Evolutionary conservation across 768 basidiomycete genomes (phyloP).

Genomic region (Dictyophora rubrovolvata): DNA sequence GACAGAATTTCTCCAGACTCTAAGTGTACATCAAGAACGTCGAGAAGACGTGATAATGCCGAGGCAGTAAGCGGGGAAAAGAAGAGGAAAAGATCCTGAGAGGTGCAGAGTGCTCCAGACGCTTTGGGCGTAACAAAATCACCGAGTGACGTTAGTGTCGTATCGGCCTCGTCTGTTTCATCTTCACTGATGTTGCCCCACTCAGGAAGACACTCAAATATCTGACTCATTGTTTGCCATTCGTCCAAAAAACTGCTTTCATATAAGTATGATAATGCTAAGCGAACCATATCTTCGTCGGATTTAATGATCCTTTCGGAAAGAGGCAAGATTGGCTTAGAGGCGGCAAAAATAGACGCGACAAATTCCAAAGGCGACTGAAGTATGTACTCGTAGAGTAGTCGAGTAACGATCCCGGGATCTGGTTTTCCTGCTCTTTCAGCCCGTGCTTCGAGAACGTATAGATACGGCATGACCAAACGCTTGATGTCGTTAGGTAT

Average conservation of each 20-base stretch:
- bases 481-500: slow-evolving; percentile 58
- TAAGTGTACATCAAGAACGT: slow-evolving; percentile 88
- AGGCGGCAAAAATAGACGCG: slow-evolving; percentile 76
- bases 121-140: slow-evolving; percentile 71
- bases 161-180: slow-evolving; percentile 68
- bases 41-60: slow-evolving; percentile 73
- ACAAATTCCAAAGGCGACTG: slow-evolving; percentile 54
- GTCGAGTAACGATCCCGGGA: slow-evolving; percentile 47
- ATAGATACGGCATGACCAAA: slow-evolving; percentile 87
- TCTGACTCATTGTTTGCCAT: slow-evolving; percentile 79
- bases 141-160: slow-evolving; percentile 72
- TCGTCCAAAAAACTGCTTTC: slow-evolving; percentile 61
- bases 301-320: slow-evolving; percentile 65
- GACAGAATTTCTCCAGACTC: slow-evolving; percentile 88
- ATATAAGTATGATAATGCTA: slow-evolving; percentile 85
- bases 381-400: slow-evolving; percentile 66
- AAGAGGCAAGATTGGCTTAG: slow-evolving; percentile 75
- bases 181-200: slow-evolving; percentile 57
- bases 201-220: slow-evolving; percentile 94
- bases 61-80: slow-evolving; percentile 69
- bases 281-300: slow-evolving; percentile 74
- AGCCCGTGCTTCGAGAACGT: slow-evolving; percentile 78
- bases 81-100: slow-evolving; percentile 69
- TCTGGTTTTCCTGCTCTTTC: slow-evolving; percentile 74
- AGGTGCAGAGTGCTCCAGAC: slow-evolving; percentile 39